Percentiles rank a stretch among this genome's conserved stretches.
Evolutionary conservation across 2,329 filamentous ascomycete species (phyloP).

Genomic region (Clonostachys sp.): DNA sequence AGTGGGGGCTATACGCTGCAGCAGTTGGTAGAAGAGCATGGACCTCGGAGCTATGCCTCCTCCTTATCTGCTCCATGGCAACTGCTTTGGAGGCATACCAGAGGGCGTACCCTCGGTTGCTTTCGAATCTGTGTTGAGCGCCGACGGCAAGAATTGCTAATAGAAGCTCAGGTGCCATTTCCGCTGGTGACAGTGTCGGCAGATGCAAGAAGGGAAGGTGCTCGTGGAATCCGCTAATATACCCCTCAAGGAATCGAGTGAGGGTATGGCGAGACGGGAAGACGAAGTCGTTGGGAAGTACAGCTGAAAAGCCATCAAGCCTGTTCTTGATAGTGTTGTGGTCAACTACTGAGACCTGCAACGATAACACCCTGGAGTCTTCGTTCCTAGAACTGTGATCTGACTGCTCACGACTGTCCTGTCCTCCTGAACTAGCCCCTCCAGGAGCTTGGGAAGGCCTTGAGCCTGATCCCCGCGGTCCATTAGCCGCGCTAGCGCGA

Average conservation of each 20-base stretch:
- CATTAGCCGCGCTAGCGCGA: constrained; percentile 15
- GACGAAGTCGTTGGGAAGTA: constrained; percentile 58
- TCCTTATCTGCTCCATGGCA: constrained; percentile 52
- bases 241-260: constrained; percentile 65
- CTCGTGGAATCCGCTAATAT: constrained; percentile 61
- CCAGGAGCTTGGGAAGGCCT: constrained; percentile 4
- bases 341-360: constrained; percentile 50
- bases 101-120: constrained; percentile 51
- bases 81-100: constrained; percentile 59
- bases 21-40: constrained; percentile 52
- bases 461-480: constrained; percentile 22
- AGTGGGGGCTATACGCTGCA: constrained; percentile 55
- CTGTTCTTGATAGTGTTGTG: constrained; percentile 52
- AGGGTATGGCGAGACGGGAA: constrained; percentile 67
- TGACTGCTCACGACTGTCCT: constrained; percentile 40
- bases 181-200: constrained; percentile 57
- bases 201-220: constrained; percentile 60
- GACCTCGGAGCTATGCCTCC: constrained; percentile 51
- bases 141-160: constrained; percentile 65
- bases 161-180: constrained; percentile 64
- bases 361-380: constrained; percentile 24
- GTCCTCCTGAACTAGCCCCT: constrained; percentile 38
- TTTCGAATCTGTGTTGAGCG: constrained; percentile 61
- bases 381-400: constrained; percentile 16
- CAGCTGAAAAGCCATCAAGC: constrained; percentile 56